Evolutionary conservation across 1,139 yeast genomes (phyloP).

Genomic region (Kluyveromyces sp.): DNA sequence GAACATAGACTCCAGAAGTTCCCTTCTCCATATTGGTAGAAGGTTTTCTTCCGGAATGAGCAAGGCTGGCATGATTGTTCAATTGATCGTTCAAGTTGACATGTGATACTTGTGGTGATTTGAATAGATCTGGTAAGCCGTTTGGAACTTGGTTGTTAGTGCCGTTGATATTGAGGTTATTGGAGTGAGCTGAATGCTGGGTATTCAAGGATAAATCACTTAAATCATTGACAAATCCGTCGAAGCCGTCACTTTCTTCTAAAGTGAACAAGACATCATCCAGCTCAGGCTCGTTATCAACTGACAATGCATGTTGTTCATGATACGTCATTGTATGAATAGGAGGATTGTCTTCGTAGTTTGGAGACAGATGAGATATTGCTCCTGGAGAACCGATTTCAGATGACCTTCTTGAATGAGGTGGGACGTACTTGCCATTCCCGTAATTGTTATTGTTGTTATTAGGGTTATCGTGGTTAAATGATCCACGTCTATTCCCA

Average conservation of each 20-base stretch:
- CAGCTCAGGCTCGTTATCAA: slow-evolving; percentile 27
- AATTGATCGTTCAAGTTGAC: slow-evolving; percentile 21
- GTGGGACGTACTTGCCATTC: slow-evolving; percentile 61
- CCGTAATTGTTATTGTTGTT: background rate
- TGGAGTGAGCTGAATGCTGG: slow-evolving; percentile 1
- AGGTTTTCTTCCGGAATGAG: slow-evolving; percentile 4
- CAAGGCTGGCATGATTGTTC: slow-evolving; percentile 12
- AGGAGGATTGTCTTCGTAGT: slow-evolving; percentile 15
- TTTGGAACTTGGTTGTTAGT: slow-evolving; percentile 4
- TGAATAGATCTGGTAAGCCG: slow-evolving; percentile 27
- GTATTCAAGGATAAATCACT: slow-evolving; percentile 15
- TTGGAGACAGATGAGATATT: slow-evolving; percentile 23
- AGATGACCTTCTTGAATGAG: slow-evolving; percentile 43
- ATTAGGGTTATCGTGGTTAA: background rate
- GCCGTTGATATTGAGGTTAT: slow-evolving; percentile 6
- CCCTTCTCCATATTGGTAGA: slow-evolving; percentile 15
- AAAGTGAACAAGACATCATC: slow-evolving; percentile 38
- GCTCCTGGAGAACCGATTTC: slow-evolving; percentile 19
- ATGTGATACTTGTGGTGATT: slow-evolving; percentile 22
- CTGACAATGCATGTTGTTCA: slow-evolving; percentile 15
- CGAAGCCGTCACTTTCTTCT: slow-evolving; percentile 33
- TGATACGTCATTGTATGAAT: slow-evolving; percentile 13
- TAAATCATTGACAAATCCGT: slow-evolving; percentile 22
- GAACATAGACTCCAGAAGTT: slow-evolving; percentile 34
- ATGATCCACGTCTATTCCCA: slow-evolving; percentile 21